These are phyloP conservation scores for Coemansia sp. DNA, from an alignment of 192 early-diverging fungal species.

Conservation along the genomic window DNA sequence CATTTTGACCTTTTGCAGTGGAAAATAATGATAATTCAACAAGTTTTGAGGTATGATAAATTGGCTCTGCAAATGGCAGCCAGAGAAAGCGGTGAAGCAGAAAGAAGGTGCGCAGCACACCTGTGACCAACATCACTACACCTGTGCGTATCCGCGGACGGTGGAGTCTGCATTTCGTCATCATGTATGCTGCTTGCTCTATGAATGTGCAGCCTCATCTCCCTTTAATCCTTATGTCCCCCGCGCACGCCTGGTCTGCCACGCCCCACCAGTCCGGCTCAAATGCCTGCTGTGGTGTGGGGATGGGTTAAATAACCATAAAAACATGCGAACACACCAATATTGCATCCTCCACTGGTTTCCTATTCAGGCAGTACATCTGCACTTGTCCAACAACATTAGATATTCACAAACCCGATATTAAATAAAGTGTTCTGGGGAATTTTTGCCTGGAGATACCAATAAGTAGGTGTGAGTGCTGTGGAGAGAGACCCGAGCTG, in stretches of 20 bases:
- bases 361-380: too few relatives aligned
- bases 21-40: slow-evolving; percentile 1
- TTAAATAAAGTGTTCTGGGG: background rate
- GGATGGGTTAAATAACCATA: background rate
- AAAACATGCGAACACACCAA: background rate
- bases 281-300: background rate
- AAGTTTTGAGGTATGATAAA: background rate
- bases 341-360: background rate
- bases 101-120: background rate
- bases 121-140: background rate
- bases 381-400: background rate
- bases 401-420: background rate
- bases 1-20: background rate
- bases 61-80: background rate
- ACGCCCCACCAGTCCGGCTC: background rate
- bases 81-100: background rate
- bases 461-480: background rate
- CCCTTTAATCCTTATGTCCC: background rate
- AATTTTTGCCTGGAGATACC: background rate
- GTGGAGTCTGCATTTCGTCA: background rate
- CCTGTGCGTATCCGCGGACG: background rate
- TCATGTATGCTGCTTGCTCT: background rate
- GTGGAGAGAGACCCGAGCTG: background rate
- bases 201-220: background rate
- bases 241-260: background rate